phyloP scores from a whole-genome alignment of 2,329 filamentous ascomycete genomes.

The Aspergillus sp. region DNA sequence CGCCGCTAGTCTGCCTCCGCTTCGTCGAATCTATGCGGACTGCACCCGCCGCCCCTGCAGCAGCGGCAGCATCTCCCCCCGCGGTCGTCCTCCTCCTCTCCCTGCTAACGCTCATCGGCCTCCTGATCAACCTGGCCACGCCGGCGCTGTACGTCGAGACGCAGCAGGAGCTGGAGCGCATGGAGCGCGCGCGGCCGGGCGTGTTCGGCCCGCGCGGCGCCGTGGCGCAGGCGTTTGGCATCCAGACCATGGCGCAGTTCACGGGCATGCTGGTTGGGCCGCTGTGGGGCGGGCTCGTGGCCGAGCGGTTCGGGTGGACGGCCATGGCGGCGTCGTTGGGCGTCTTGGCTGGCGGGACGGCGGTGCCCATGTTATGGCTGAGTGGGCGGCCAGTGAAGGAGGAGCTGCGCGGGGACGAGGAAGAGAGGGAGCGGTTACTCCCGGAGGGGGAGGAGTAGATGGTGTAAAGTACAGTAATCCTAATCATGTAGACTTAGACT shows the following conservation, averaged over 20 bases:
- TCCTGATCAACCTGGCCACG: constrained; percentile 57
- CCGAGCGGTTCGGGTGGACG: constrained; percentile 33
- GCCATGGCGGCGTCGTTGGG: constrained; percentile 29
- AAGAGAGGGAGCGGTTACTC: constrained; percentile 12
- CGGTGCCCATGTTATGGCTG: constrained; percentile 25
- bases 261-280: constrained; percentile 61
- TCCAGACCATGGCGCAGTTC: constrained; percentile 64
- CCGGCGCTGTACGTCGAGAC: constrained; percentile 73
- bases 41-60: too few relatives aligned
- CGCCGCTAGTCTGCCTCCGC: constrained; percentile 64
- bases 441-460: too few relatives aligned
- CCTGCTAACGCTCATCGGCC: constrained; percentile 61
- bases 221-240: constrained; percentile 65
- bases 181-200: constrained; percentile 65
- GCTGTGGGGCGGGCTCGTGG: constrained; percentile 50
- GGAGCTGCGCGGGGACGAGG: constrained; percentile 6
- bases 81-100: constrained; percentile 66
- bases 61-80: too few relatives aligned
- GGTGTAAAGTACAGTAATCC: too few relatives aligned
- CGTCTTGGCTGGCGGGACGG: constrained; percentile 25
- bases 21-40: constrained; percentile 56
- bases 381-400: background rate
- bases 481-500: too few relatives aligned
- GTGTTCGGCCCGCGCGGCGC: constrained; percentile 57
- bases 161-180: constrained; percentile 49